Base-by-base conservation (phyloP, 2,329 filamentous ascomycete genomes). In the Trichoderma asperellum region DNA sequence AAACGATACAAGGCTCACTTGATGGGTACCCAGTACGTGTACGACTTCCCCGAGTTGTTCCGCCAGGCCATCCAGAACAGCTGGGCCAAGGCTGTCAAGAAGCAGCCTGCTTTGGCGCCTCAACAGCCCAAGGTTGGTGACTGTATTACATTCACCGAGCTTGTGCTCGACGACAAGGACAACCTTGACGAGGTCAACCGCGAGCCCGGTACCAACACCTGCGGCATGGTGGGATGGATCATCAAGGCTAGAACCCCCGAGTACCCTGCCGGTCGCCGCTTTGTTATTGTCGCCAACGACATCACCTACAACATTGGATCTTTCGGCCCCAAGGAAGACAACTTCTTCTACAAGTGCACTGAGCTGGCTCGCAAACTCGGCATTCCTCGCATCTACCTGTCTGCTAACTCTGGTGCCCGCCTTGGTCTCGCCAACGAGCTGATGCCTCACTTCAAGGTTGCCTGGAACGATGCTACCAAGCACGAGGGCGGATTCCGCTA, bases 21-120 rank as follows among this genome's bases (percentile, higher is more conserved):
- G 72, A 97, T 99, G 94, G 96, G 96, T 73, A 99, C 96, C 34
- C 96, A 99, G 83, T 99, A 97, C 79, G 96, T 98, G 67, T 99
- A 99, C 80, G 96, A 99, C 82, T 99, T 99, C 91, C 96, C 96
- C 35, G 96, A 99, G 86, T 90, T 99, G 60, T 99, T 99, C 92
- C 90, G 96, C 78, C 96, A 98, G 83, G 94, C 96, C 56, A 93
- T 97, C 78, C 94, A 97, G 84, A 97, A 97, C 86, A 92, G 89
- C 82, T 99, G 96, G 96, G 83, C 85, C 77, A 90, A 91, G 80
- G 89, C 90, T 68, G 86, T 92, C 73, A 89, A 90, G 79, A 90
- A 90, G 79, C 90, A 95, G 76, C 86, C 93, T 12, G 84, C 86
- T 24, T 83, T 97, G 71, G 88, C 89, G 61, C 89, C 93, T 53